Evolutionary conservation across 2,329 filamentous ascomycete genomes (phyloP), one percentile per base, ranked within the genome.

Genomic region (Sarocladium strictum): DNA sequence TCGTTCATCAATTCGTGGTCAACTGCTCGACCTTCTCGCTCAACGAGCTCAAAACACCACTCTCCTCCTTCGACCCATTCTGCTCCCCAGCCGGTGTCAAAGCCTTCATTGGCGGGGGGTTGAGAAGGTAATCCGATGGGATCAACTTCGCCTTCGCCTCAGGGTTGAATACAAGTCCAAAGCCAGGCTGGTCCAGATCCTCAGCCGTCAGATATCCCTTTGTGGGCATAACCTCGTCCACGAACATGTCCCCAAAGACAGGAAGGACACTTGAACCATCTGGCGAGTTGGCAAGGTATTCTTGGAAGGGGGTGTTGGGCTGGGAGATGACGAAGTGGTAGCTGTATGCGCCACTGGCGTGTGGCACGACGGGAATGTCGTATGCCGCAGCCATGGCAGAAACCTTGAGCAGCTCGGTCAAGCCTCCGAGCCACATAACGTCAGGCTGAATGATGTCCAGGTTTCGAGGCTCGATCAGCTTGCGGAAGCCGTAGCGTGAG

Each of bases 311-410:
- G 14, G 87, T 89, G 74, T 96, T 96, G 59, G 89, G 84, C 72
- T 97, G 92, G 43, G 90, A 95, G 58, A 96, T 86, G 60, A 96
- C 92, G 67, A 95, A 97, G 72, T 97, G 92, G 73, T 97, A 97
- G 64, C 89, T 94, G 75, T 97, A 97, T 2, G 92, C 89, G 1
- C 92, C 92, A 58, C 88, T 94, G 43, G 92, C 92, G 67, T 97
- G 92, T n/a, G 92, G 92, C 14, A 97, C 90, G 15, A 97, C 91
- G 12, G 92, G 92, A 57, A 97, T 88, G 65, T 97, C 92, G 71
- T 97, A 97, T 21, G 92, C 92, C 3, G 91, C 84, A 3, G 92
- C 92, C 83, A 95, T 87, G 54, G 91, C 87, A 15, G 90, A 82
- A 53, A 97, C 87, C 72, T 90, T 94, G 60, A 97, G 84, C 56